Evolutionary conservation across 257 asterid genomes (phyloP).

Genomic region (Solanum gandarillasii): DNA sequence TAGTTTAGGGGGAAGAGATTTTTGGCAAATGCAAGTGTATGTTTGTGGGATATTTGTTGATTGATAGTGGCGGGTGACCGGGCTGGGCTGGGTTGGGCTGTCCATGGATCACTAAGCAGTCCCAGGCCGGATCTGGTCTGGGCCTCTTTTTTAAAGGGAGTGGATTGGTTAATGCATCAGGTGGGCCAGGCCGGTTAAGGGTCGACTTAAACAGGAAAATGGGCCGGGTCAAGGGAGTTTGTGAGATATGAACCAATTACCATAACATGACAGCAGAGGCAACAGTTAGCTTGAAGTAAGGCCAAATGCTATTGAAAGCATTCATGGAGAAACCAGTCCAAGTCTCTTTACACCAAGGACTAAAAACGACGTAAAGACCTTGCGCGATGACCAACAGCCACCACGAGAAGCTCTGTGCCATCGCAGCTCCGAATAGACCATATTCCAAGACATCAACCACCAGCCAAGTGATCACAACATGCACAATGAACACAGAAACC

Average conservation of each 20-base stretch:
- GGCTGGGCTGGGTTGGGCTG: not conserved
- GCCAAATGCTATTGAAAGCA: slow-evolving; percentile 17
- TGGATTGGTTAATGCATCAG: not conserved
- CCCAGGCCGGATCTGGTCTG: not conserved
- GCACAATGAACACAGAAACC: slow-evolving; percentile 8
- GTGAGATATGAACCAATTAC: not conserved
- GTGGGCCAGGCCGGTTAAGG: not conserved
- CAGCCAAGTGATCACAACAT: slow-evolving; percentile 19
- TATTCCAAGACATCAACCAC: slow-evolving; percentile 7
- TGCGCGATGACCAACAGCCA: slow-evolving; percentile 19
- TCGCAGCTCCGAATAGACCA: slow-evolving; percentile 16
- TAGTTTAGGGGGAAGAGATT: not conserved
- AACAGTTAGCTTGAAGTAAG: slow-evolving; percentile 19
- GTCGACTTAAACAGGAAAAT: not conserved
- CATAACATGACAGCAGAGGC: slow-evolving; percentile 24
- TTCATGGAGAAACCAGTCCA: slow-evolving; percentile 19
- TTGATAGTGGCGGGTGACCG: not conserved
- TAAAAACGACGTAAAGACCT: slow-evolving; percentile 9
- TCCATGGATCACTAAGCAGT: not conserved
- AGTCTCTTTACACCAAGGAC: slow-evolving; percentile 18
- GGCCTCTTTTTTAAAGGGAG: not conserved
- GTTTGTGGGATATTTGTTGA: not conserved
- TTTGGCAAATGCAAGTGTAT: not conserved
- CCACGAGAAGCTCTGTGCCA: slow-evolving; percentile 17
- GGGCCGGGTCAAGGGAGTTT: not conserved